Evolutionary conservation across 768 basidiomycete genomes (phyloP).

Genomic region (Lyophyllum semitale): DNA sequence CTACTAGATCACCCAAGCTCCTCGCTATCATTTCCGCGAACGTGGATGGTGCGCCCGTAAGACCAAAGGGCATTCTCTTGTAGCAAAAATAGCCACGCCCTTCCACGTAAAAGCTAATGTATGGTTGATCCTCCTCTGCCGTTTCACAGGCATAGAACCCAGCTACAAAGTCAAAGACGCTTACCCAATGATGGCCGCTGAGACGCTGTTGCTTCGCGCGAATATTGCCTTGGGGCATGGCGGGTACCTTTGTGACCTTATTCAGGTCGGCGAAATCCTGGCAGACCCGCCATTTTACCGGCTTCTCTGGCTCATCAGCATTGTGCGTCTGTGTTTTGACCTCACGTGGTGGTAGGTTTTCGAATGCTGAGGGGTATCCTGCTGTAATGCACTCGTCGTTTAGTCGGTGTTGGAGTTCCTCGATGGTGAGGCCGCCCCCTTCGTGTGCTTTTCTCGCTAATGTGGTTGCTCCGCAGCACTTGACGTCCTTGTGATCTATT

Average conservation of each 20-base stretch:
- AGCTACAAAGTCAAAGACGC: constrained; percentile 37
- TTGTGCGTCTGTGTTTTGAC: neutral
- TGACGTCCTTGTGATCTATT: constrained; percentile 32
- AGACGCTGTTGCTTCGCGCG: constrained; percentile 35
- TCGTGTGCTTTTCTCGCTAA: constrained; percentile 41
- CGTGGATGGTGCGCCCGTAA: constrained; percentile 37
- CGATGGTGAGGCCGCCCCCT: constrained; percentile 25
- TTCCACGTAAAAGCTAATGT: constrained; percentile 37
- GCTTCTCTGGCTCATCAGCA: constrained; percentile 26
- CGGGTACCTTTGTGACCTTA: constrained; percentile 21
- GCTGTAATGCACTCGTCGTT: constrained; percentile 33
- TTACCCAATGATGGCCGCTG: constrained; percentile 32
- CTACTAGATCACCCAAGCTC: constrained; percentile 24
- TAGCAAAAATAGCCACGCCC: constrained; percentile 31
- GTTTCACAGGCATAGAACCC: constrained; percentile 34
- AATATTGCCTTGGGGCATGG: constrained; percentile 39
- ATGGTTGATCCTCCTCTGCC: constrained; percentile 10
- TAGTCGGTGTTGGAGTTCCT: constrained; percentile 32
- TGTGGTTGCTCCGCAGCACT: constrained; percentile 33
- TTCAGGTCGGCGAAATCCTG: constrained; percentile 4
- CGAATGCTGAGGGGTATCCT: constrained; percentile 20
- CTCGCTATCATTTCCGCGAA: constrained; percentile 31
- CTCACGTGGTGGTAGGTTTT: constrained; percentile 23
- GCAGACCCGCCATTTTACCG: constrained; percentile 20
- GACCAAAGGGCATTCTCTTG: constrained; percentile 20